Base-by-base conservation (phyloP, 2,329 filamentous ascomycete species). In the Colletotrichum sp. region DNA sequence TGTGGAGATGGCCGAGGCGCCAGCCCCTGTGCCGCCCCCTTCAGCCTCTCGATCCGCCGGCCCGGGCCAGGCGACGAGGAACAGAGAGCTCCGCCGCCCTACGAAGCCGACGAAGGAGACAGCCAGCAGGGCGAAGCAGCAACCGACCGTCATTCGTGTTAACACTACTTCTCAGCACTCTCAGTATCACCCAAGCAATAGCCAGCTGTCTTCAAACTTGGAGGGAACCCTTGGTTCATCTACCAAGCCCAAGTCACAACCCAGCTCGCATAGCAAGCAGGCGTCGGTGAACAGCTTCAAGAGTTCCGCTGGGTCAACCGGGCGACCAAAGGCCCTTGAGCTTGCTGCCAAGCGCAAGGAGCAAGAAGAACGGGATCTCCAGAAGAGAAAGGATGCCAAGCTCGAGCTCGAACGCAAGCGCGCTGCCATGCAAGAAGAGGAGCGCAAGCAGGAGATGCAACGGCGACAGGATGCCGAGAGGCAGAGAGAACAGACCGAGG, bases 281-380 rank as follows among this genome's bases (percentile, higher is more conserved):
- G 57, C 68, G 15, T 90, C 90, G 2, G 81, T 86, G 10, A 87
- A 90, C 70, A 95, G 90, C 81, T 87, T 96, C 69, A 95, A 94
- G 83, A 90, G 89, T 80, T 92, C 91, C 8, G 87, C 88, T 8
- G 92, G 92, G n/a, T 90, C 92, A 36, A 89, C 88, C n/a, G 88
- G 90, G 3, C 92, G 93, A 68, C 90, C 93, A 0, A 95, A 94
- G 82, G 93, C 94, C 3, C 87, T 96, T 26, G 92, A 96, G 70
- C 89, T 94, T 64, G 95, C 94, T 4, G 94, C 95, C 52, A 93
- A 93, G 81, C 96, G 96, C 84, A 96, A 94, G 82, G 95, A 98
- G 83, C 93, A 93, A 82, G 96, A 98, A 80, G 95, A 98, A 82
- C 92, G 93, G 64, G 95, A 96, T 78, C 92, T 92, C 16, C 93